These are phyloP conservation scores for Malassezia sp. DNA, from an alignment of 1,284 basidiomycete species.

Conservation along the genomic window DNA sequence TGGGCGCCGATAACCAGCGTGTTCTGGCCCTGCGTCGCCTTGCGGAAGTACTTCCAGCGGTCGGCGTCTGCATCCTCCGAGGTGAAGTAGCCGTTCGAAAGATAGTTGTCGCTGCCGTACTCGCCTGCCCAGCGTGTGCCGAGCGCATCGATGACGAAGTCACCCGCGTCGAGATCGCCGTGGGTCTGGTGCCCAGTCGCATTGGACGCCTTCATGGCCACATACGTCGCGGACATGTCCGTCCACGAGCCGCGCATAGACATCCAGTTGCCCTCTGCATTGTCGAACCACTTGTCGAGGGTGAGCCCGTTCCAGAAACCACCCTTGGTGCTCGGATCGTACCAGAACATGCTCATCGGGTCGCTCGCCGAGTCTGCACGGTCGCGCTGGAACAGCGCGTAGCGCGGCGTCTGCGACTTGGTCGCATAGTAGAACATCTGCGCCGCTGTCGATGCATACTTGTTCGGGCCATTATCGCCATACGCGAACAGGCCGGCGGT, in stretches of 20 bases:
- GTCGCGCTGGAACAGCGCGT: slow-evolving; percentile 83
- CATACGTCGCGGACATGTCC: slow-evolving; percentile 66
- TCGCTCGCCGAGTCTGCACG: slow-evolving; percentile 65
- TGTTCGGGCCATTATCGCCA: slow-evolving; percentile 91
- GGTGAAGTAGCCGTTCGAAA: slow-evolving; percentile 47
- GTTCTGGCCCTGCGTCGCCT: slow-evolving; percentile 94
- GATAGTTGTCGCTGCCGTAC: slow-evolving; percentile 77
- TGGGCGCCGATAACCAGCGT: slow-evolving; percentile 64
- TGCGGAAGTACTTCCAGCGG: slow-evolving; percentile 59
- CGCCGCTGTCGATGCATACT: slow-evolving; percentile 56
- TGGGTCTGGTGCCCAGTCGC: slow-evolving; percentile 68
- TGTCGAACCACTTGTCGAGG: slow-evolving; percentile 67
- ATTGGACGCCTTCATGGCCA: slow-evolving; percentile 76
- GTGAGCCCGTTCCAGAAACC: slow-evolving; percentile 80
- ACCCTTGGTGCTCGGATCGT: slow-evolving; percentile 67
- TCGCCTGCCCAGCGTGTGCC: slow-evolving; percentile 94
- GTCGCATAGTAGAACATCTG: slow-evolving; percentile 35
- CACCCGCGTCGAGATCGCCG: slow-evolving; percentile 81
- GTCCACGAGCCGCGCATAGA: slow-evolving; percentile 88
- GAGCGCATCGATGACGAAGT: slow-evolving; percentile 88
- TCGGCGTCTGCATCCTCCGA: slow-evolving; percentile 24
- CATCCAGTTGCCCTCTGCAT: slow-evolving; percentile 61
- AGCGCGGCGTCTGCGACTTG: slow-evolving; percentile 53
- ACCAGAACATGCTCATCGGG: slow-evolving; percentile 97
- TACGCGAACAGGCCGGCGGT: slow-evolving; percentile 79